Percentiles rank a stretch among this genome's conserved stretches.
Evolutionary conservation across 2,329 filamentous ascomycete genomes (phyloP).

Genomic region (Xylariaceae sp.): DNA sequence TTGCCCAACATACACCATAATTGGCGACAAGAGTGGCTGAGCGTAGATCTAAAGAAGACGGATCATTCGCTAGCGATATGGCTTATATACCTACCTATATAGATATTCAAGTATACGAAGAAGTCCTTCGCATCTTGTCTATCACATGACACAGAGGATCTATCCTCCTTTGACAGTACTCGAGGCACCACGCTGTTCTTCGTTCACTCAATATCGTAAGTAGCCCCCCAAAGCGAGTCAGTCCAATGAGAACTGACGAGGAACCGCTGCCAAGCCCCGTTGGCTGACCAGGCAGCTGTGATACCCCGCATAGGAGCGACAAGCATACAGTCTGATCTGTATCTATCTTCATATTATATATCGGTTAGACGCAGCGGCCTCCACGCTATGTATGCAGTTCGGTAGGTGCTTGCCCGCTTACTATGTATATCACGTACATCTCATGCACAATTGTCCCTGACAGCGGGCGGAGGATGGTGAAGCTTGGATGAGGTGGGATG

Average conservation of each 20-base stretch:
- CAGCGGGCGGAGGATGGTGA: too few relatives aligned
- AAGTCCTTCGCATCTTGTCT: background rate
- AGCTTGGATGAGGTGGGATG: too few relatives aligned
- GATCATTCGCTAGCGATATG: background rate
- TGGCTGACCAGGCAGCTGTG: conserved; percentile 8
- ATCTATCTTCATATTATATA: too few relatives aligned
- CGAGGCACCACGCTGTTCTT: too few relatives aligned
- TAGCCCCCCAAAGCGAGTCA: conserved; percentile 20
- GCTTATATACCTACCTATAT: background rate
- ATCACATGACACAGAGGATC: background rate
- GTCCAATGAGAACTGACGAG: conserved; percentile 23
- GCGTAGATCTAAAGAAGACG: background rate
- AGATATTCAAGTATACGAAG: background rate
- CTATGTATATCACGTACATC: too few relatives aligned
- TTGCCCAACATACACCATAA: too few relatives aligned
- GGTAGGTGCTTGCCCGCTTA: too few relatives aligned
- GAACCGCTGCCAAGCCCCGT: conserved; percentile 12
- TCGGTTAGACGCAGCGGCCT: too few relatives aligned
- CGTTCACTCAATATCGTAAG: background rate
- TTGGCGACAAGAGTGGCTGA: background rate
- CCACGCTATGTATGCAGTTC: too few relatives aligned
- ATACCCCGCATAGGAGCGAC: conserved; percentile 7
- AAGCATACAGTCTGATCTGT: background rate
- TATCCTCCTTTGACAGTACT: too few relatives aligned
- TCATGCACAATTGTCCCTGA: too few relatives aligned